Base-by-base conservation (phyloP, 352 stramenopile species). In the Pythium phragmitis region DNA sequence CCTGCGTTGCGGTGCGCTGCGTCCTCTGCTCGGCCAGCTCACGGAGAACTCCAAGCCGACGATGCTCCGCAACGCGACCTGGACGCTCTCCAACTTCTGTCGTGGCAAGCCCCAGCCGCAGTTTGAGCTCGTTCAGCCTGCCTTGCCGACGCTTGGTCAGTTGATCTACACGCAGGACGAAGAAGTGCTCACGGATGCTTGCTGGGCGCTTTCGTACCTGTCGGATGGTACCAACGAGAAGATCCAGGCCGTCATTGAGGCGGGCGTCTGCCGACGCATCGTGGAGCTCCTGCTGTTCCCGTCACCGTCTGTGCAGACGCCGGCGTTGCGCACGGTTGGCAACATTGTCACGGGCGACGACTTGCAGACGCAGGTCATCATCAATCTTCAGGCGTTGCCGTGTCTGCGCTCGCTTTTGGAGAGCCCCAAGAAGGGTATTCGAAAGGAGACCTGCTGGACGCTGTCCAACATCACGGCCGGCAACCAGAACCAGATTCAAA, bases 31-130 rank as follows among this genome's bases (percentile, higher is more conserved):
- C 14, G 78, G 94, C 67, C 95, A 99, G 57, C 82, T 99, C 37
- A 96, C 96, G 59, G 82, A 98, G 72, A 92, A 98, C 60, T 96
- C 92, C 26, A 99, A 99, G 74, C 73, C 98, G 0, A 49, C 71
- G 1, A 72, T 82, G 39, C 53, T 82, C 33, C 61, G 70, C 13
- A 99, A 99, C 79, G 97, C 97, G 7, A 99, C 97, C 28, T 99
- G 98, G 98, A 99, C 97, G 26, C 79, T 99, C 41, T 99, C 94
- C 34, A 99, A 99, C 73, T 98, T 99, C 67, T 99, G 97, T 73
- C 89, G 98, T 56, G 84, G 85, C 23, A 92, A 89, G 60, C 85
- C 85, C n/a, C 89, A 98, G 76, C 97, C 98, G 19, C 81, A 99
- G 52, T 99, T 99, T 77, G 84, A 96, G 21, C 84, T 98, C 30